These are phyloP conservation scores for Ophiostoma tasmaniense DNA, from an alignment of 2,329 filamentous ascomycete genomes.

Conservation along the genomic window DNA sequence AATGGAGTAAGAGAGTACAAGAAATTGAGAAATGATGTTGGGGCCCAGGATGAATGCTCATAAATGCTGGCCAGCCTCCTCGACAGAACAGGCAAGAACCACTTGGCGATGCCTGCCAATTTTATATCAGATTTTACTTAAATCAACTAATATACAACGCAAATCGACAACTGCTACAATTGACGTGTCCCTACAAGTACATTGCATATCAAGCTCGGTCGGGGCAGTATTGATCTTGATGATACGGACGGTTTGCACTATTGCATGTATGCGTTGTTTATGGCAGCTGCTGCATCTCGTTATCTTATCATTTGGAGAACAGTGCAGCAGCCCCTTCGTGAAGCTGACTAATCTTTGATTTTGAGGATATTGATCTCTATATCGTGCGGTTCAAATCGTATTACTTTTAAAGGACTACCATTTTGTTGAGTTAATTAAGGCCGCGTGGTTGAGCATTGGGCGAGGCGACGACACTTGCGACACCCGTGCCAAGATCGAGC, in stretches of 20 bases:
- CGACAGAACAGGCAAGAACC: neutral
- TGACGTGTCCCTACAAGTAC: constrained; percentile 1
- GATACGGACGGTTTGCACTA: neutral
- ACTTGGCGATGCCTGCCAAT: neutral
- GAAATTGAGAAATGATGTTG: too few species aligned
- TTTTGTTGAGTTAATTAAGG: neutral
- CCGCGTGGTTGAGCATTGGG: neutral
- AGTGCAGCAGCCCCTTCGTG: neutral
- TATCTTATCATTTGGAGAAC: neutral
- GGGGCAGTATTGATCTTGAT: neutral
- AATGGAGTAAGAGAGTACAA: too few species aligned
- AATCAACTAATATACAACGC: too few species aligned
- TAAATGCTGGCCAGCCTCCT: neutral
- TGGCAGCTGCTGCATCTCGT: neutral
- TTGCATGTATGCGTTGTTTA: constrained; percentile 1
- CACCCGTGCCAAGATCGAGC: neutral
- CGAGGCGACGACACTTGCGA: neutral
- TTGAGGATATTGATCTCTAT: neutral
- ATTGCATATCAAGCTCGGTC: neutral
- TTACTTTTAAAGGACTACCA: too few species aligned
- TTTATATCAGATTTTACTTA: neutral
- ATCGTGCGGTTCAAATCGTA: neutral
- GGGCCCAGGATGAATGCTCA: too few species aligned
- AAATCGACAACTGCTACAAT: neutral
- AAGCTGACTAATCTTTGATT: neutral